A percentile compares a stretch with the other conserved stretches of the same genome.
Conservation (phyloP, 1,284 basidiomycete species). For the Rhodotorula sp. region DNA sequence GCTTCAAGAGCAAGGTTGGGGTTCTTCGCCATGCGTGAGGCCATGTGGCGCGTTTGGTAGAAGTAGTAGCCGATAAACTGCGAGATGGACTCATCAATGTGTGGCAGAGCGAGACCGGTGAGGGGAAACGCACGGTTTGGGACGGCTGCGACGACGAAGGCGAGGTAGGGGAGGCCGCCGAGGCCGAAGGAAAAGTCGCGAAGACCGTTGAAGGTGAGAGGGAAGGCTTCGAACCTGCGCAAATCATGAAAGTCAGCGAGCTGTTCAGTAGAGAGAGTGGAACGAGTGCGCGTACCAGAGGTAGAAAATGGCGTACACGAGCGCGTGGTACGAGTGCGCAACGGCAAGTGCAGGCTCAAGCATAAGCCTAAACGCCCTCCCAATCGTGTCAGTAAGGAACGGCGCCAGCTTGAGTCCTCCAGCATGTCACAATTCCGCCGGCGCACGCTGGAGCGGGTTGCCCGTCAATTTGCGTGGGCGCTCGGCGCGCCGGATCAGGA, state of each 20-base stretch:
- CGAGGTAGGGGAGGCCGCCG: conserved; percentile 23
- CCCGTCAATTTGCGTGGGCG: conserved; percentile 49
- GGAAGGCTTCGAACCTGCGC: conserved; percentile 41
- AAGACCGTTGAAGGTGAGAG: conserved; percentile 39
- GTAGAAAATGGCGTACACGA: conserved; percentile 39
- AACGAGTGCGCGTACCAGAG: conserved; percentile 6
- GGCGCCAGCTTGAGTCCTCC: conserved; percentile 12
- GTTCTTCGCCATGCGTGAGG: conserved; percentile 19
- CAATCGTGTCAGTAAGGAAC: conserved; percentile 38
- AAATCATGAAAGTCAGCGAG: neutral
- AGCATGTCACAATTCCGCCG: conserved; percentile 45
- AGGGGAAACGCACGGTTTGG: neutral
- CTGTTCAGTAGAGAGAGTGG: neutral
- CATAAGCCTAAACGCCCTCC: conserved; percentile 40
- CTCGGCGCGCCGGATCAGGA: conserved; percentile 48
- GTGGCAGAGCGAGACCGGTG: neutral
- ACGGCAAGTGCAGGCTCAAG: conserved; percentile 35
- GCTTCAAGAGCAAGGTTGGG: conserved; percentile 22
- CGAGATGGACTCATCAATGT: conserved; percentile 7
- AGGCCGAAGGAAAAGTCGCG: conserved; percentile 24
- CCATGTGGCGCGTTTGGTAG: conserved; percentile 28
- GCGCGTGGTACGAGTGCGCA: conserved; percentile 42
- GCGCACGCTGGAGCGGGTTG: conserved; percentile 46
- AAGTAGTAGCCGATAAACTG: conserved; percentile 36
- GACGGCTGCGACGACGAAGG: conserved; percentile 16